phyloP scores from a whole-genome alignment of 352 stramenopile genomes.

The Phytophthora macrochlamydospora region DNA sequence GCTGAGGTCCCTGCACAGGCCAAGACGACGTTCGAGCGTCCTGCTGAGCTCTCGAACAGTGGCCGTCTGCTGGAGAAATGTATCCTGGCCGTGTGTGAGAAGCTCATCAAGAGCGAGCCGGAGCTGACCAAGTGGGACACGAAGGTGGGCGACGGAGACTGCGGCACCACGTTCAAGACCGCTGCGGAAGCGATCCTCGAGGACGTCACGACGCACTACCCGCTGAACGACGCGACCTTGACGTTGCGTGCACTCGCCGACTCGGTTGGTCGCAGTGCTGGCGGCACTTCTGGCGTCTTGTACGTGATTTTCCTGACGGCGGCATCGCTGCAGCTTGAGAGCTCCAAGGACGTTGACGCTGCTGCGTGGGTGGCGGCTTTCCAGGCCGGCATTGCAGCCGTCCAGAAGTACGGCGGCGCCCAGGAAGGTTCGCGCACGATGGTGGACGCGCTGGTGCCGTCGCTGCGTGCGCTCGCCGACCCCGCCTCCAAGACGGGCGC shows the following conservation, averaged over 20 bases:
- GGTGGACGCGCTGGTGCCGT: constrained; percentile 95
- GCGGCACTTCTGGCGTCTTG: constrained; percentile 94
- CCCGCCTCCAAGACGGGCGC: constrained; percentile 21
- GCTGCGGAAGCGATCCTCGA: constrained; percentile 89
- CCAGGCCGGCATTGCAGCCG: constrained; percentile 75
- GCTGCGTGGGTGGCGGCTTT: constrained; percentile 62
- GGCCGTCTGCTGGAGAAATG: constrained; percentile 58
- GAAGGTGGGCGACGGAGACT: constrained; percentile 97
- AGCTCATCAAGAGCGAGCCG: constrained; percentile 88
- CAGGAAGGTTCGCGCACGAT: constrained; percentile 95
- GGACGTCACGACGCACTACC: constrained; percentile 61
- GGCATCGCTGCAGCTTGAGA: constrained; percentile 58
- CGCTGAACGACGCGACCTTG: constrained; percentile 60
- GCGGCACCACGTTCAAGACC: constrained; percentile 95
- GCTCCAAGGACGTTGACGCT: constrained; percentile 31
- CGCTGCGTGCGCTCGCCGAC: constrained; percentile 58
- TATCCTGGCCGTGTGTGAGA: constrained; percentile 69
- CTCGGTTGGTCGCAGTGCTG: constrained; percentile 82
- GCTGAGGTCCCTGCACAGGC: constrained; percentile 24
- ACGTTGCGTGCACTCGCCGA: constrained; percentile 67
- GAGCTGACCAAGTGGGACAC: constrained; percentile 95
- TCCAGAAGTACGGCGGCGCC: constrained; percentile 94
- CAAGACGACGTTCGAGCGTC: constrained; percentile 44
- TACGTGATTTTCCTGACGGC: constrained; percentile 94
- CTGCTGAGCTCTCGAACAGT: constrained; percentile 44